Percentiles rank a stretch among this genome's conserved stretches.
Evolutionary conservation across 352 stramenopile genomes (phyloP).

Genomic region (Phytopythium kandeliae): DNA sequence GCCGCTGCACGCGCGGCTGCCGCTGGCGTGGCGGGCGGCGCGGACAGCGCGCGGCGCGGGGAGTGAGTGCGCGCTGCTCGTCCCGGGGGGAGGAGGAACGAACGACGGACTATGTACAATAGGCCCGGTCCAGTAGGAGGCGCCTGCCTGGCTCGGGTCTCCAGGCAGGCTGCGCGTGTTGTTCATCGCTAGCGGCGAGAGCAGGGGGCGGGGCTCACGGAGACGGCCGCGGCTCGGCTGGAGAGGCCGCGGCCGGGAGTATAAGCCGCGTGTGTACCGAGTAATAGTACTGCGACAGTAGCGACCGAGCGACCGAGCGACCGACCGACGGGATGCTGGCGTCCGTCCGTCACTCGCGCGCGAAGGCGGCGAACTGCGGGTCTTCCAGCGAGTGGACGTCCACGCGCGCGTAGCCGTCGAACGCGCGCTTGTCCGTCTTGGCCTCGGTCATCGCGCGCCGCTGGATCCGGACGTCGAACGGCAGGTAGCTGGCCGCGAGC

Average conservation of each 20-base stretch:
- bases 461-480: slow-evolving; percentile 72
- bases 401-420: slow-evolving; percentile 60
- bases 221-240: slow-evolving; percentile 3
- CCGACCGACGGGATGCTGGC: too few species aligned
- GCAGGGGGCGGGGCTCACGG: not conserved
- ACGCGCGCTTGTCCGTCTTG: slow-evolving; percentile 61
- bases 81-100: not conserved
- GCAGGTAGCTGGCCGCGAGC: slow-evolving; percentile 38
- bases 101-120: slow-evolving; percentile 8
- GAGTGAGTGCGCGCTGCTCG: slow-evolving; percentile 1
- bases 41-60: too few species aligned
- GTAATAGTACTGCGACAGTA: slow-evolving; percentile 2
- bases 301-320: not conserved
- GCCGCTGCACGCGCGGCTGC: not conserved
- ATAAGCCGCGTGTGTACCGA: slow-evolving; percentile 5
- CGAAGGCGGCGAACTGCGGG: slow-evolving; percentile 59
- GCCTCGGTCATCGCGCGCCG: slow-evolving; percentile 68
- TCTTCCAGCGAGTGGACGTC: slow-evolving; percentile 45
- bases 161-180: not conserved
- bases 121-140: slow-evolving; percentile 6
- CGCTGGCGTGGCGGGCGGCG: not conserved
- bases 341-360: slow-evolving; percentile 8
- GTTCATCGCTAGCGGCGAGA: slow-evolving; percentile 1
- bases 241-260: slow-evolving; percentile 4
- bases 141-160: not conserved